phyloP scores from a whole-genome alignment of 2,329 filamentous ascomycete genomes.

The Fusarium poae region DNA sequence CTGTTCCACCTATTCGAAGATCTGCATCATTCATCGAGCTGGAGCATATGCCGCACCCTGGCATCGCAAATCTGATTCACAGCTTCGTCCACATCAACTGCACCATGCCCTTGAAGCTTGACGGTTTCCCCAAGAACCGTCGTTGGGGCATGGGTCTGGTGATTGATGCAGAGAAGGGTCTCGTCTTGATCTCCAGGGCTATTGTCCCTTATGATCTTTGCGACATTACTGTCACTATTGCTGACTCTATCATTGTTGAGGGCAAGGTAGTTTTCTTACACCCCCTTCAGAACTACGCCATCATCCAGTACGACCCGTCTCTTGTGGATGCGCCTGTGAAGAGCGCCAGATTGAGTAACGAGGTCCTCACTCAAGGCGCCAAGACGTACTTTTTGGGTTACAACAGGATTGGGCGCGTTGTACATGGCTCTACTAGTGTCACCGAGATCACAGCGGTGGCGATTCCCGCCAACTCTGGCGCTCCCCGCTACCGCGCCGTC shows the following conservation, averaged over 20 bases:
- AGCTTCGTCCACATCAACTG: constrained; percentile 96
- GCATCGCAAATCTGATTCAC: constrained; percentile 91
- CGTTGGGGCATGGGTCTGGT: constrained; percentile 97
- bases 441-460: constrained; percentile 98
- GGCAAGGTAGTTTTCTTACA: constrained; percentile 97
- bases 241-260: constrained; percentile 93
- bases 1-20: constrained; percentile 76
- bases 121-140: constrained; percentile 95
- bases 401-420: constrained; percentile 93
- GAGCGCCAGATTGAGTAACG: constrained; percentile 84
- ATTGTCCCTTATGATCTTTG: constrained; percentile 97
- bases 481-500: constrained; percentile 92
- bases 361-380: constrained; percentile 90
- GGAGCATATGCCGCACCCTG: constrained; percentile 86
- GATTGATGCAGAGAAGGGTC: constrained; percentile 95
- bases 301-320: constrained; percentile 92
- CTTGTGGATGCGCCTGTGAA: constrained; percentile 95
- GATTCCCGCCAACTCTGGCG: constrained; percentile 92
- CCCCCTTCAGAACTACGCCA: constrained; percentile 94
- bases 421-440: constrained; percentile 92
- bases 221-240: constrained; percentile 95
- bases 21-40: constrained; percentile 94
- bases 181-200: constrained; percentile 93
- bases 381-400: constrained; percentile 98
- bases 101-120: constrained; percentile 93